Percentiles rank a stretch among this genome's conserved stretches.
These are phyloP conservation scores for Phytophthora rubi DNA, from an alignment of 352 stramenopile genomes.

Conservation along the genomic window DNA sequence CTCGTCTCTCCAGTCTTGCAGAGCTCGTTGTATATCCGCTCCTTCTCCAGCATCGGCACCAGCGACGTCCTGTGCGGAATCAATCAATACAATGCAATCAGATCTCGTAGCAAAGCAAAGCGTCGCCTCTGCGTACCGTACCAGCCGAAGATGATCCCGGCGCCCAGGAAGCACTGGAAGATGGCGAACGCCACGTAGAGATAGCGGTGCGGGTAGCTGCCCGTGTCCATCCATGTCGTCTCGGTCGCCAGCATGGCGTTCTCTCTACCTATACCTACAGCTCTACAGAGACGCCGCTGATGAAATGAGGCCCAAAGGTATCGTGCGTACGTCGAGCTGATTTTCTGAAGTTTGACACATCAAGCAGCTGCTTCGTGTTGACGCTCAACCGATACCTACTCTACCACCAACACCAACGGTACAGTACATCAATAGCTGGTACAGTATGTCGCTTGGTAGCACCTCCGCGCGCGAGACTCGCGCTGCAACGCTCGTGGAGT, in stretches of 20 bases:
- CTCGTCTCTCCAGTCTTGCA: constrained; percentile 45
- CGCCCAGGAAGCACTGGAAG: constrained; percentile 67
- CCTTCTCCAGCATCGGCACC: constrained; percentile 61
- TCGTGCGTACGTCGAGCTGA: constrained; percentile 20
- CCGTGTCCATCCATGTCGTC: constrained; percentile 41
- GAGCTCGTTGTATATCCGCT: constrained; percentile 65
- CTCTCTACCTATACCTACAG: not conserved
- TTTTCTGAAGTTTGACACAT: constrained; percentile 19
- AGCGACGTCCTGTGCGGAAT: constrained; percentile 51
- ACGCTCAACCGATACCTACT: not conserved
- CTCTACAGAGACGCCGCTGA: not conserved
- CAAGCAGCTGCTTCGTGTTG: not conserved
- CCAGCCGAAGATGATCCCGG: constrained; percentile 71
- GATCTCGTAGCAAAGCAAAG: constrained; percentile 8
- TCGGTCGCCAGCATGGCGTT: constrained; percentile 29
- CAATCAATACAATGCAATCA: not conserved
- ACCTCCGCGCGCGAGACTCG: constrained; percentile 37
- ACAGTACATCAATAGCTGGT: not conserved
- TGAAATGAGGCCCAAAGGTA: constrained; percentile 1
- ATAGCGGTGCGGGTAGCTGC: constrained; percentile 42
- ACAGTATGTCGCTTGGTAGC: not conserved
- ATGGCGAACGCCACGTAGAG: constrained; percentile 61
- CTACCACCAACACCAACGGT: not conserved
- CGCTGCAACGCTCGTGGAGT: constrained; percentile 42
- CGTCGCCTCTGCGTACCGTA: constrained; percentile 18